Evolutionary conservation across 73 alveolate genomes (phyloP), one percentile per base, ranked within the genome.

Genomic region (Effrenium voratum): DNA sequence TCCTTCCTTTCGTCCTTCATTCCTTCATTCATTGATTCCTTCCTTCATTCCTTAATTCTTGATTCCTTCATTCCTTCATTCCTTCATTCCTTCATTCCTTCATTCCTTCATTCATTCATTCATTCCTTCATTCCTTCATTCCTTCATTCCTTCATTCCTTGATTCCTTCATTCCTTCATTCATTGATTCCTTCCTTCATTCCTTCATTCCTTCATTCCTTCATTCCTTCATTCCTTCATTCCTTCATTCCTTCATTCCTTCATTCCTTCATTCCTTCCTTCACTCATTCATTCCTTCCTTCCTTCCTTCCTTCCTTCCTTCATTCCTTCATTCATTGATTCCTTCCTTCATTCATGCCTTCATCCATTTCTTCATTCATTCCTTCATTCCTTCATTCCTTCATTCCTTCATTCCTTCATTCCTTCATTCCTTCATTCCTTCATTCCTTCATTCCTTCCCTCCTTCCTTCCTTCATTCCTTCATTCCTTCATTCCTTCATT

Each of bases 371-470:
- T 79, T 79, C 66, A 40, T 79, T 40, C 90, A 6, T 43, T 46
- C 66, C 90, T 79, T 40, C 68, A 6, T 79, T 79, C 90, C 60
- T 79, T 79, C 90, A 10, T 79, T 79, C 90, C 90, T 79, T 79
- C 90, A 6, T 79, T 79, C 90, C 60, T 79, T 43, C 90, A 38
- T 79, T 79, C 90, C 90, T 79, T 43, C 90, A 41, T 38, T 79
- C 90, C n/a, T 79, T 79, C 90, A 38, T 79, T 79, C 90, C 90
- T 79, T 79, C 90, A 6, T 79, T 79, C 90, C 90, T 79, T 79
- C 90, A 41, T 79, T 79, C 90, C 90, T 41, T 79, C 90, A 16
- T 79, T 79, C 90, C 60, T 79, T 79, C 90, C 12, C 41, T 79
- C 90, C 60, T 79, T 79, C 66, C n/a, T 43, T 79, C 90, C 60